A percentile compares a stretch with the other conserved stretches of the same genome.
phyloP scores from a whole-genome alignment of 257 asterid species.

The Lavandula angustifolia region DNA sequence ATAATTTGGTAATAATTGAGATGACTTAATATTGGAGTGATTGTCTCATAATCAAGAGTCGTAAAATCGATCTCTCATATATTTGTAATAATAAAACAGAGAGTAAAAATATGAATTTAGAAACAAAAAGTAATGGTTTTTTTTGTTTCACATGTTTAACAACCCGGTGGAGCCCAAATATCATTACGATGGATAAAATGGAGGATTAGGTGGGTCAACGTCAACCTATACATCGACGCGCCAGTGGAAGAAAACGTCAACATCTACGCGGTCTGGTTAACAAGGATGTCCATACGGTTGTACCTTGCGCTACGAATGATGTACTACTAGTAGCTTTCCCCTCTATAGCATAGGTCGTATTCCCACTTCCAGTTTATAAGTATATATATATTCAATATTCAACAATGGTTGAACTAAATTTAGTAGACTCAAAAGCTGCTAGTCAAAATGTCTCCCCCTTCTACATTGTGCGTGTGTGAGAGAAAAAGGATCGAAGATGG shows the following conservation, averaged over 20 bases:
- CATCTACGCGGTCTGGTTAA: background rate
- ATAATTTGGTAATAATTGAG: too few relatives aligned
- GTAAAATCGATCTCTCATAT: too few relatives aligned
- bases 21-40: too few relatives aligned
- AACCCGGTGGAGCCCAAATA: too few relatives aligned
- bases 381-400: background rate
- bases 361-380: too few relatives aligned
- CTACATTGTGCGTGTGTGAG: background rate
- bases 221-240: background rate
- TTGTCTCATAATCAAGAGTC: too few relatives aligned
- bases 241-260: background rate
- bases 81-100: too few relatives aligned
- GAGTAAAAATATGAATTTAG: too few relatives aligned
- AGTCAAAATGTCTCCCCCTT: background rate
- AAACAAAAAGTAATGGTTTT: too few relatives aligned
- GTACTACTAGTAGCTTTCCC: background rate
- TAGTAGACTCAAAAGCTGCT: background rate
- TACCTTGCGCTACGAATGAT: background rate
- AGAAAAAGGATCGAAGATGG: constrained; percentile 43
- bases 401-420: background rate
- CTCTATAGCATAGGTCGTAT: too few relatives aligned
- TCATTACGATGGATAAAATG: too few relatives aligned
- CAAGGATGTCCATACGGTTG: background rate
- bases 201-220: background rate
- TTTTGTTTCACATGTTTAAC: too few relatives aligned